Conservation (phyloP, 169 alveolate genomes). For the Eimeria falciformis region DNA sequence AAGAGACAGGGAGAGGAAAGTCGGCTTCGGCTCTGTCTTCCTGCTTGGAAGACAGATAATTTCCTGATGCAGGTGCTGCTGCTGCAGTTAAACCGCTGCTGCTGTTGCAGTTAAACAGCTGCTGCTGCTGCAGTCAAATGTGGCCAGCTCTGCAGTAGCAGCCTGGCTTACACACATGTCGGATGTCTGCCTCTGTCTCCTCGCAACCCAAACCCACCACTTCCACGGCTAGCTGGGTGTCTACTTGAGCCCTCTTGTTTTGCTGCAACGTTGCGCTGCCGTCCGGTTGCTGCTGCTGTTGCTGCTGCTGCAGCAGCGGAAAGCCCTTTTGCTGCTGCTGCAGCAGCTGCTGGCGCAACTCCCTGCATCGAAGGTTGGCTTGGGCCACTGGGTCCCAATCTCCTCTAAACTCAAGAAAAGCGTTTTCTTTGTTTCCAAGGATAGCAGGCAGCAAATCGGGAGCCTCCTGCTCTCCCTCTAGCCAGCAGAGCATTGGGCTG, state of each 20-base stretch:
- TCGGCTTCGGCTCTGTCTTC: too few relatives aligned
- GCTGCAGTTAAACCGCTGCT: neutral
- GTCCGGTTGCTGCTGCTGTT: neutral
- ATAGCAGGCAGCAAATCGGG: neutral
- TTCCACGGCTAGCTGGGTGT: neutral
- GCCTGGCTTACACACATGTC: neutral
- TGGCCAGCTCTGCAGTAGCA: conserved; percentile 11
- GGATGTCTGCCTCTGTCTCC: conserved; percentile 11
- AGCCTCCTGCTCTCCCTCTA: conserved; percentile 12
- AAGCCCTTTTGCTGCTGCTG: conserved; percentile 3
- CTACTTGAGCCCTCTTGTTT: neutral
- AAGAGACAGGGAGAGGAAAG: too few relatives aligned
- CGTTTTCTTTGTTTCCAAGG: neutral
- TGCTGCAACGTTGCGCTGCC: neutral
- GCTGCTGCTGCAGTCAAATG: neutral
- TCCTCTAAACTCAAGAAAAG: conserved; percentile 23
- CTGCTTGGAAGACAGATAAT: neutral
- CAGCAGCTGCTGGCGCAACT: neutral
- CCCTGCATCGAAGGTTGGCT: conserved; percentile 2
- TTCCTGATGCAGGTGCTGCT: neutral
- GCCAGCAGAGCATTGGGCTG: neutral
- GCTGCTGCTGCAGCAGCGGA: conserved; percentile 4
- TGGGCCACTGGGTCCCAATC: conserved; percentile 26
- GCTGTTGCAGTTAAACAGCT: conserved; percentile 11
- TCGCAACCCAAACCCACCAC: conserved; percentile 8